A percentile compares a stretch with the other conserved stretches of the same genome.
Conservation (phyloP, 2,329 filamentous ascomycete species). For the Botryotinia convoluta region DNA sequence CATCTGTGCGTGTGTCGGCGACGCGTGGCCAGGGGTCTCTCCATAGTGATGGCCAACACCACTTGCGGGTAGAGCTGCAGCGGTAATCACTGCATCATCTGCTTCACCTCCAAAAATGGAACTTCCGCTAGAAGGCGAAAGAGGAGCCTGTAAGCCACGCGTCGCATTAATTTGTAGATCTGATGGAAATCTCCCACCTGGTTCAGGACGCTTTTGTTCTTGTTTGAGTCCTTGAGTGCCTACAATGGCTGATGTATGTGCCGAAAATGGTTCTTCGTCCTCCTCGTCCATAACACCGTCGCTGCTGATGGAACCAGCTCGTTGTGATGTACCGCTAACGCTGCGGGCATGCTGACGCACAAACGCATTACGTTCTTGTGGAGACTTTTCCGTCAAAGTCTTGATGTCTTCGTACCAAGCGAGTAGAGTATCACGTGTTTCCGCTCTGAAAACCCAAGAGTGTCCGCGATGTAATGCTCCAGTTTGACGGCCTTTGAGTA, state of each 20-base stretch:
- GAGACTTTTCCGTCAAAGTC: conserved; percentile 79
- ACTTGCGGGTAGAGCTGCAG: conserved; percentile 44
- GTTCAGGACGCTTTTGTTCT: conserved; percentile 69
- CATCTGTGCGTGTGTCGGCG: conserved; percentile 50
- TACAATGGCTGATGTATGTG: conserved; percentile 53
- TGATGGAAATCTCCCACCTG: conserved; percentile 96
- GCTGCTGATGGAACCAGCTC: conserved; percentile 64
- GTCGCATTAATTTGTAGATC: conserved; percentile 79
- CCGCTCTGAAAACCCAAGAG: conserved; percentile 69
- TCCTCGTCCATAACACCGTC: conserved; percentile 77
- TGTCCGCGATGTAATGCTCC: conserved; percentile 84
- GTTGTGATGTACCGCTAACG: conserved; percentile 62
- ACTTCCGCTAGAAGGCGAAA: conserved; percentile 79
- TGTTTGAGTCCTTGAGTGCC: conserved; percentile 47
- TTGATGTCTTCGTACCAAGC: conserved; percentile 93
- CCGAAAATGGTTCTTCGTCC: conserved; percentile 62
- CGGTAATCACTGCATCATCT: conserved; percentile 57
- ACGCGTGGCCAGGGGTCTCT: conserved; percentile 40
- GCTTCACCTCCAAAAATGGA: conserved; percentile 51
- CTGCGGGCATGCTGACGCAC: conserved; percentile 79
- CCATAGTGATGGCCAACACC: conserved; percentile 32
- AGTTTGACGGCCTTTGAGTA: conserved; percentile 93
- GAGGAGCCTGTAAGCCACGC: conserved; percentile 75
- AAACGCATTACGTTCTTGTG: conserved; percentile 84
- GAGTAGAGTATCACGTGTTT: conserved; percentile 89